These are phyloP conservation scores for Xylaria sp. DNA, from an alignment of 2,329 filamentous ascomycete genomes.

Conservation along the genomic window DNA sequence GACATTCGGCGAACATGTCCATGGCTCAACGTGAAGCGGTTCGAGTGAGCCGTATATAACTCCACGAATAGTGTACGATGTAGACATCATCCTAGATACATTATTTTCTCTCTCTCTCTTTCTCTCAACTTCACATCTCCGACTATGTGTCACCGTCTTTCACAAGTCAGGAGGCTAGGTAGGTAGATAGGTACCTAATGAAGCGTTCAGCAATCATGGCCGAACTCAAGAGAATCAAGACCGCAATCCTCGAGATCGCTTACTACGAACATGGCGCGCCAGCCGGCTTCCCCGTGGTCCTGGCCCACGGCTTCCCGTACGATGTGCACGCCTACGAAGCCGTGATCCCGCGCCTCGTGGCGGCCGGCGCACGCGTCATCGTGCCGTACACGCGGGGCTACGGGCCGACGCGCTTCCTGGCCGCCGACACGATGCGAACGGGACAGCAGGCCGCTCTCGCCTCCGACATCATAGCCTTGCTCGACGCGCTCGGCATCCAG, in stretches of 20 bases:
- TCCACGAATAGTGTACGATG: background rate
- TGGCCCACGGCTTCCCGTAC: constrained; percentile 36
- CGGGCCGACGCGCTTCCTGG: constrained; percentile 30
- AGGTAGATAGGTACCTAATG: background rate
- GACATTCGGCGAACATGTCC: constrained; percentile 14
- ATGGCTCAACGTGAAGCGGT: background rate
- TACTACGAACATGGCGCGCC: constrained; percentile 33
- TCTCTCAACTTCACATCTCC: background rate
- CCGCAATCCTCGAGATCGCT: constrained; percentile 30
- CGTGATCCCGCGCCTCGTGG: constrained; percentile 25
- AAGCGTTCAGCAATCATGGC: constrained; percentile 6
- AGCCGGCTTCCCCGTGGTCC: constrained; percentile 34
- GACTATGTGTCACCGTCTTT: background rate
- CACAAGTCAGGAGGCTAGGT: background rate
- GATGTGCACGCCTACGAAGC: constrained; percentile 25
- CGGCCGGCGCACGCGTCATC: constrained; percentile 28
- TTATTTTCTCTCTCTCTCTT: background rate
- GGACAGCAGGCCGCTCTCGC: constrained; percentile 34
- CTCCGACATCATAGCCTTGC: constrained; percentile 23
- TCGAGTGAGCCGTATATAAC: background rate
- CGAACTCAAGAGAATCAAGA: constrained; percentile 26
- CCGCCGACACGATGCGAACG: constrained; percentile 20
- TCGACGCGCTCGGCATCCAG: constrained; percentile 29
- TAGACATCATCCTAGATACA: background rate
- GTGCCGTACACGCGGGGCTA: constrained; percentile 33